Evolutionary conservation across 192 early-diverging fungal species (phyloP).

Genomic region (Glomus cerebriforme): DNA sequence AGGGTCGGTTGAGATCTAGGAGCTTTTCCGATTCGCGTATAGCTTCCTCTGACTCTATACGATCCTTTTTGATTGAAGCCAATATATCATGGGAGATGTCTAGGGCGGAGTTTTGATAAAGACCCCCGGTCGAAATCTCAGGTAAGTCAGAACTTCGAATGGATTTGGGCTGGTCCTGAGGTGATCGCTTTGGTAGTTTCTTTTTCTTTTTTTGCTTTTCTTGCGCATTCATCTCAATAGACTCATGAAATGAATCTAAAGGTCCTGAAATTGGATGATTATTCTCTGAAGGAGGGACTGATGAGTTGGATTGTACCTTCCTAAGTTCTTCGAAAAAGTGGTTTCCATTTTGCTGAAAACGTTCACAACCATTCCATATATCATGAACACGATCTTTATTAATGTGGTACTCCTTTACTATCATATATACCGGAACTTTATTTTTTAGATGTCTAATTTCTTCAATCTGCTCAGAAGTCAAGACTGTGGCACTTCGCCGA

Average conservation of each 20-base stretch:
- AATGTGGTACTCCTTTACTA: too few species aligned
- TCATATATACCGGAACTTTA: too few species aligned
- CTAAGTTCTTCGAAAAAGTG: background rate
- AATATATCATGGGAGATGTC: too few species aligned
- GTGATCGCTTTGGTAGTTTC: background rate
- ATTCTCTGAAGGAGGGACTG: background rate
- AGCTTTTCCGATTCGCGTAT: too few species aligned
- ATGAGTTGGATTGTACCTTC: background rate
- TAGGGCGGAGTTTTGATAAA: background rate
- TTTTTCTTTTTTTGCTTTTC: constrained; percentile 8
- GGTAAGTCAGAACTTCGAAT: background rate
- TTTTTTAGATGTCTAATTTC: too few species aligned
- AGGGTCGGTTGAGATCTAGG: too few species aligned
- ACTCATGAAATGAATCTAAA: too few species aligned
- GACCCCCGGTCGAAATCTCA: background rate
- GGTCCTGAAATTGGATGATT: background rate
- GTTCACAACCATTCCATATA: constrained; percentile 20
- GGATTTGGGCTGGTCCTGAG: background rate
- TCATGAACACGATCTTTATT: constrained; percentile 19
- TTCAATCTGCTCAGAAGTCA: constrained; percentile 25
- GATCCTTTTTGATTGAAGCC: too few species aligned
- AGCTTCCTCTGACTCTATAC: too few species aligned
- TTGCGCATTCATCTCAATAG: too few species aligned
- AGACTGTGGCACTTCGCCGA: constrained; percentile 1
- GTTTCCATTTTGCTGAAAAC: constrained; percentile 1